These are phyloP conservation scores for Cercophora scortea DNA, from an alignment of 495 filamentous ascomycete species.

Conservation along the genomic window DNA sequence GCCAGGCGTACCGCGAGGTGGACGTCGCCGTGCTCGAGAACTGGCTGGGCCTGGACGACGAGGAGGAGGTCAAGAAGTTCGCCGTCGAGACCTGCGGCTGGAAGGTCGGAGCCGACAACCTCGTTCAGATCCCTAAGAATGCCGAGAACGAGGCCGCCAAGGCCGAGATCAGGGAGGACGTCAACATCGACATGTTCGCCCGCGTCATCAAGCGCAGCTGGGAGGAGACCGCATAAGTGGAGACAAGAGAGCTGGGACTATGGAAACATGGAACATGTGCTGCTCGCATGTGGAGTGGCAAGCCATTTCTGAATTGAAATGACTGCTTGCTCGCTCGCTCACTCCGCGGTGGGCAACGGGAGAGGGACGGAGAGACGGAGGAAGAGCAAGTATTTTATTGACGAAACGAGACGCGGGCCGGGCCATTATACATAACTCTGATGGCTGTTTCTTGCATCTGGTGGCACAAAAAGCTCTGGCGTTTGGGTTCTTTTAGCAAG, in stretches of 20 bases:
- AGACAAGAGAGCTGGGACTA: not conserved
- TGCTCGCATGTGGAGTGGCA: no score
- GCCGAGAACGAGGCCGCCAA: conserved; percentile 98
- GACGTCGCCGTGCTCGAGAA: conserved; percentile 66
- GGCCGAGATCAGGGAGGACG: conserved; percentile 90
- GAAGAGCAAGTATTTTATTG: not conserved
- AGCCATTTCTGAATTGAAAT: no score
- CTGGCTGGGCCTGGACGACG: conserved; percentile 76
- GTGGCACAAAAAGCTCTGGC: conserved; percentile 23
- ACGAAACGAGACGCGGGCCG: no score
- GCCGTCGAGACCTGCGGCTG: conserved; percentile 79
- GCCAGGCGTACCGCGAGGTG: conserved; percentile 82
- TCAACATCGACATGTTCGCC: conserved; percentile 84
- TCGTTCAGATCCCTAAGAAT: conserved; percentile 71
- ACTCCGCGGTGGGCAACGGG: no score
- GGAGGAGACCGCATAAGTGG: conserved; percentile 68
- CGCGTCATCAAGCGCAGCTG: conserved; percentile 78
- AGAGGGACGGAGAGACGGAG: no score
- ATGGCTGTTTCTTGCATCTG: conserved; percentile 18
- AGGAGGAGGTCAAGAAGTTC: conserved; percentile 68
- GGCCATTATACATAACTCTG: conserved; percentile 2
- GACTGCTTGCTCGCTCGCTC: no score
- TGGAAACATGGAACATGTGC: no score
- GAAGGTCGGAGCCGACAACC: conserved; percentile 52
- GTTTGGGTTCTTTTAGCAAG: conserved; percentile 7